Evolutionary conservation across 768 basidiomycete genomes (phyloP).

Genomic region (Boletus pseudopeckii): DNA sequence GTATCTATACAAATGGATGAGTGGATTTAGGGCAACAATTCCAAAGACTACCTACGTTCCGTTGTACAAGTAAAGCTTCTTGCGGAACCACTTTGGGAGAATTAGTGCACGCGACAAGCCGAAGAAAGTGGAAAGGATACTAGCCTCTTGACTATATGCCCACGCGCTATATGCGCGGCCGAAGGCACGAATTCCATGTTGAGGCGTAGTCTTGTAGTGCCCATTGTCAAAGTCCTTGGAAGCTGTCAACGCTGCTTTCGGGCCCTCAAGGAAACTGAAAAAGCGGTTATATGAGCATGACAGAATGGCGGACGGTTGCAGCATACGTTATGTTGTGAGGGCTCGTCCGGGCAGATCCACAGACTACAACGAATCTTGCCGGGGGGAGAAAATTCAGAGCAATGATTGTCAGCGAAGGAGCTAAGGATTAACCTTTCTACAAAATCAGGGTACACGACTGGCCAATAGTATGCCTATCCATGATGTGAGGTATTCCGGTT

Average conservation of each 20-base stretch:
- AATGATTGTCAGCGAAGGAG: not conserved
- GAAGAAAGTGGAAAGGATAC: constrained; percentile 10
- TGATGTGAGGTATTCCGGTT: not conserved
- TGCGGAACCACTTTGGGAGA: constrained; percentile 48
- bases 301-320: not conserved
- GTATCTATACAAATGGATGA: constrained; percentile 32
- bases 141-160: constrained; percentile 55
- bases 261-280: constrained; percentile 56
- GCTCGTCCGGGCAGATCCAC: constrained; percentile 54
- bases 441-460: constrained; percentile 52
- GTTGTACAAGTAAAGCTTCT: constrained; percentile 41
- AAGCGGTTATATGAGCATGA: not conserved
- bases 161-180: constrained; percentile 55
- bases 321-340: constrained; percentile 52
- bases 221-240: constrained; percentile 55
- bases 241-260: constrained; percentile 49
- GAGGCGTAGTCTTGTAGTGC: constrained; percentile 46
- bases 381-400: not conserved
- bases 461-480: constrained; percentile 52
- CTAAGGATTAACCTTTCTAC: constrained; percentile 39
- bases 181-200: constrained; percentile 53
- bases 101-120: not conserved
- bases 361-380: constrained; percentile 48
- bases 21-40: not conserved
- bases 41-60: constrained; percentile 34